Base-by-base conservation (phyloP, 192 early-diverging fungal genomes). In the Entophlyctis helioformis region DNA sequence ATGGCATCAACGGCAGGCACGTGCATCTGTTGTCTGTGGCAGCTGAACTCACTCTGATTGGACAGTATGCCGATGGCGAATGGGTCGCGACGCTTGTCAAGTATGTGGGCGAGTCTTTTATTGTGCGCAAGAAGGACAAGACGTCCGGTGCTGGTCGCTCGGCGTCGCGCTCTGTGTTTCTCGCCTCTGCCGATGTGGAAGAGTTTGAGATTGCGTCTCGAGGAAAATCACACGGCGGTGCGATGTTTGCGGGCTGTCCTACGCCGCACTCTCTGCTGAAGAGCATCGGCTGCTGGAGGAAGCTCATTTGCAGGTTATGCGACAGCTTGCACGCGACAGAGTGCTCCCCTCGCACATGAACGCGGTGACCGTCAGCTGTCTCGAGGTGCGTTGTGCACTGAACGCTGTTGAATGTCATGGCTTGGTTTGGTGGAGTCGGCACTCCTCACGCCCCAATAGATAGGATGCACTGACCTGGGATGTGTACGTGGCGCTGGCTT, bases 341-440 rank as follows among this genome's bases (percentile, higher is more conserved):
- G 59, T 91, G 22, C 79, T 84, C n/a, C 83, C 88, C 3, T 85
- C 87, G 0, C 86, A 82, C 54, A 86, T 87, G 46, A 94, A 93
- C 42, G 68, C 80, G 0, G 67, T 97, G 12, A 94, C 89, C 0
- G 69, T 80, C 7, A 66, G 75, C 6, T 89, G 87, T 42, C 51
- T 97, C n/a, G 72, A 86, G 47, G 84, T 79, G 26, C 52, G 54
- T 48, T 32, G 15, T 16, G 27, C 15, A 64, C 62, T 11, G 21
- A 11, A n/a, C 12, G 19, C 21, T 46, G 6, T 59, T 48, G 15
- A 1, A 23, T 49, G 4, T 35, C 10, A 64, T 5, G n/a, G 4
- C 28, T 41, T 49, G 11, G 19, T 53, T 2, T n/a, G 10, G 25
- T n/a, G 43, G n/a, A n/a, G n/a, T n/a, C n/a, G n/a, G n/a, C n/a